A percentile compares a stretch with the other conserved stretches of the same genome.
phyloP scores from a whole-genome alignment of 1,284 basidiomycete genomes.

The Cutaneotrichosporon cutaneum region DNA sequence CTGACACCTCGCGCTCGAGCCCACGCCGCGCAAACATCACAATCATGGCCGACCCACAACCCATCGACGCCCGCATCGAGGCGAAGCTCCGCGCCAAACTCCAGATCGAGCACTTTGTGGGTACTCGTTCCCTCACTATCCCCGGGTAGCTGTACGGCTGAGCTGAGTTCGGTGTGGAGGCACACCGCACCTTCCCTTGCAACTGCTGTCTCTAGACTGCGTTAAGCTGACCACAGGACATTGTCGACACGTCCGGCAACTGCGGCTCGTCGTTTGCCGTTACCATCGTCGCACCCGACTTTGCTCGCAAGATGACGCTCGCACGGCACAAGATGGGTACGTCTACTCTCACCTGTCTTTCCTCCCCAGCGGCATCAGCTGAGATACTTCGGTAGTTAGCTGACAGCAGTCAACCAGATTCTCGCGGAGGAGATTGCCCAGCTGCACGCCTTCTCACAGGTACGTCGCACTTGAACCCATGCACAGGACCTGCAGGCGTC shows the following conservation, averaged over 20 bases:
- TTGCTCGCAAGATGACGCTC: slow-evolving; percentile 50
- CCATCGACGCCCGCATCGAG: slow-evolving; percentile 24
- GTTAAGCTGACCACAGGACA: slow-evolving; percentile 22
- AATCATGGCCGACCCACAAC: slow-evolving; percentile 6
- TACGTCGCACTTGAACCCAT: slow-evolving; percentile 20
- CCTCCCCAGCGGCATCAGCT: not conserved
- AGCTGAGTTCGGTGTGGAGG: too few relatives aligned
- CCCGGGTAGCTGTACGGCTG: too few relatives aligned
- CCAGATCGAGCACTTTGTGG: slow-evolving; percentile 21
- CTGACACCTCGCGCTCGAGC: too few relatives aligned
- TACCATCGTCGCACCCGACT: slow-evolving; percentile 49
- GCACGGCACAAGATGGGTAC: slow-evolving; percentile 50
- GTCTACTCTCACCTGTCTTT: slow-evolving; percentile 20
- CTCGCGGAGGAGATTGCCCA: slow-evolving; percentile 47
- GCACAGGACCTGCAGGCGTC: too few relatives aligned
- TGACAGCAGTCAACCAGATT: slow-evolving; percentile 46
- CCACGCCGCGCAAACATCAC: not conserved
- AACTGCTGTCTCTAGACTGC: not conserved
- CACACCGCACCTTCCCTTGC: not conserved
- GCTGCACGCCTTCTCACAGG: slow-evolving; percentile 53
- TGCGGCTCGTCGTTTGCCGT: slow-evolving; percentile 52
- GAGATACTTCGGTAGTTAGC: not conserved
- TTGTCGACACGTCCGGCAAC: slow-evolving; percentile 47
- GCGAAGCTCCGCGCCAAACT: slow-evolving; percentile 22
- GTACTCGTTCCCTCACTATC: not conserved